Evolutionary conservation across 2,329 filamentous ascomycete genomes (phyloP), one percentile per base, ranked within the genome.

Genomic region (Colletotrichum sp.): DNA sequence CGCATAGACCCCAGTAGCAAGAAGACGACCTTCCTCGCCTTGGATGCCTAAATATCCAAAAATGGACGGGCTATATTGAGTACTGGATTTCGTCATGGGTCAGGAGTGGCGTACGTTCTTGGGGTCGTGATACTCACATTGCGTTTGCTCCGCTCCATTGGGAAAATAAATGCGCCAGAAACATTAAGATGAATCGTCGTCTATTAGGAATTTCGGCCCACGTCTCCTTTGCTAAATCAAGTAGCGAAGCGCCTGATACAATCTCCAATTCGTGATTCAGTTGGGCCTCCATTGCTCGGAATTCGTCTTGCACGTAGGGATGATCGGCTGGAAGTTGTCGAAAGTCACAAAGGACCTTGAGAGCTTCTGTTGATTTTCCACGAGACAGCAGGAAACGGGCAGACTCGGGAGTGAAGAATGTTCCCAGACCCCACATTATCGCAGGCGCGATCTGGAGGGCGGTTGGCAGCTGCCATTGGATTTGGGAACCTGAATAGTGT

Each of bases 221-320:
- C 0, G 82, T 85, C 70, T 87, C 84, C 62, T 83, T 84, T 24
- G 84, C 70, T 1, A 85, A 76, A 44, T 83, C 81, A 64, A 80
- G 80, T 6, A 80, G 26, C 4, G 71, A 49, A 18, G 82, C 81
- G 10, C 82, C 84, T 1, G 81, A 77, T 3, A 83, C 80, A 6
- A 82, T 78, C 72, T 86, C 84, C 16, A 81, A 80, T 71, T 86
- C 84, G 12, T 81, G 81, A 4, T 84, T 80, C 1, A 85, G 77
- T 68, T 84, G 81, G 0, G 76, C 69, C 49, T 85, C 81, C 21
- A 86, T 82, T 5, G 79, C 81, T 3, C 76, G 44, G 1, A 83
- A 80, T 76, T 83, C 82, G 2, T 75, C 39, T 6, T 78, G 74
- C 1, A 83, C 78, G 8, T 81, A 82, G 0, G 79, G 78, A 13